Evolutionary conservation across 208 protist species (phyloP).

Genomic region (Leishmania major): DNA sequence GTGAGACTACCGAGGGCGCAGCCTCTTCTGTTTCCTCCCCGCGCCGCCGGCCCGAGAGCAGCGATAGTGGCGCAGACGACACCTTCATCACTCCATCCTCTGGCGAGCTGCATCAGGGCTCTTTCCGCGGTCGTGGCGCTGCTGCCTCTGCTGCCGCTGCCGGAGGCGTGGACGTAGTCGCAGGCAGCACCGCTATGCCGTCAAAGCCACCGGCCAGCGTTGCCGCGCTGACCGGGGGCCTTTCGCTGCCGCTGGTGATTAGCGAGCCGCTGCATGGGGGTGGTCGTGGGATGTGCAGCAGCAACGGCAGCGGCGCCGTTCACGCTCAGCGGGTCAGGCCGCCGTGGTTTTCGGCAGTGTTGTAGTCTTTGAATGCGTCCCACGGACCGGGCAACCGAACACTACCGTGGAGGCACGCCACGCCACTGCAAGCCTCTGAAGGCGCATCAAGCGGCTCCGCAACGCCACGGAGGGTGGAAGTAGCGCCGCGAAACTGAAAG

Average conservation of each 20-base stretch:
- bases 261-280: background rate
- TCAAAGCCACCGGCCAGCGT: background rate
- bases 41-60: background rate
- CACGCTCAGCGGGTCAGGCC: background rate
- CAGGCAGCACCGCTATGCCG: background rate
- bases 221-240: background rate
- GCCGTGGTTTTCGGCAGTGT: background rate
- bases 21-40: background rate
- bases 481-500: background rate
- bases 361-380: background rate
- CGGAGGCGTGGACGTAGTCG: background rate
- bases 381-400: background rate
- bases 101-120: background rate
- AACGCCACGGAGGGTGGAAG: background rate
- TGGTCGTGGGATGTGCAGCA: background rate
- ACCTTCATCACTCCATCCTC: background rate
- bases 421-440: background rate
- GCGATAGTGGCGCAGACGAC: background rate
- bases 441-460: background rate
- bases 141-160: background rate
- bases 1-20: background rate
- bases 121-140: background rate
- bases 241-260: background rate
- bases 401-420: background rate
- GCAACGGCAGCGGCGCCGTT: background rate